Conservation (phyloP, 2,329 filamentous ascomycete species). For the Coniosporium tulheliwenetii region DNA sequence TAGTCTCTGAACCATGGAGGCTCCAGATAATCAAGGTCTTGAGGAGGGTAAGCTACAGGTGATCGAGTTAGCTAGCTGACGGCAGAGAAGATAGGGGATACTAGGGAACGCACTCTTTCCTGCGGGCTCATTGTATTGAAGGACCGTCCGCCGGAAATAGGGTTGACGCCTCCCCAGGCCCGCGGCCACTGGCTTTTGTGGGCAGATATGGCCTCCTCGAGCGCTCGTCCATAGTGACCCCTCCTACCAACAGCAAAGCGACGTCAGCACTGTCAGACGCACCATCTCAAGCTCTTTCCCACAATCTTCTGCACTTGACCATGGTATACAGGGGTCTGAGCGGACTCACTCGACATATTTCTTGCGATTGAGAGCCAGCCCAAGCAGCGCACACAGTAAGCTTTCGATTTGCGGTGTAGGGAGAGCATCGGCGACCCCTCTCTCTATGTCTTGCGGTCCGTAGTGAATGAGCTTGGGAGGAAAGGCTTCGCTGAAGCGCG, state of each 20-base stretch:
- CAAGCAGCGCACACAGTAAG: slow-evolving; percentile 76
- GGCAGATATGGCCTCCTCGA: slow-evolving; percentile 80
- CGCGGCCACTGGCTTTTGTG: slow-evolving; percentile 81
- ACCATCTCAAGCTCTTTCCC: no score
- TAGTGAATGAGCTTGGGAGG: slow-evolving; percentile 77
- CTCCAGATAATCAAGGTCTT: slow-evolving; percentile 78
- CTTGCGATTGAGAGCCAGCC: slow-evolving; percentile 86
- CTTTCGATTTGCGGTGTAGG: slow-evolving; percentile 78
- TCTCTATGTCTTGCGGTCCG: slow-evolving; percentile 88
- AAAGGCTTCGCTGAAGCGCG: slow-evolving; percentile 80
- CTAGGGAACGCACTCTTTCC: slow-evolving; percentile 49
- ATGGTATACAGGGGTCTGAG: no score
- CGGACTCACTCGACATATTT: slow-evolving; percentile 87
- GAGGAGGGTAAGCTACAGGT: slow-evolving; percentile 58
- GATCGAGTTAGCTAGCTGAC: background rate
- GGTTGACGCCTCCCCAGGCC: slow-evolving; percentile 70
- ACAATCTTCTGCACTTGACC: no score
- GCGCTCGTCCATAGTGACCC: slow-evolving; percentile 79
- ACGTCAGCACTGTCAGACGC: background rate
- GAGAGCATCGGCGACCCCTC: slow-evolving; percentile 59
- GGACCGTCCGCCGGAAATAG: slow-evolving; percentile 60
- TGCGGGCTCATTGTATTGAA: slow-evolving; percentile 73
- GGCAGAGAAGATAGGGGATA: slow-evolving; percentile 2
- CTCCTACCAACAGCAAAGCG: slow-evolving; percentile 38
- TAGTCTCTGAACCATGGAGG: slow-evolving; percentile 68